These are phyloP conservation scores for Oryza punctata DNA, from an alignment of 176 grass and related monocot genomes.

Conservation along the genomic window DNA sequence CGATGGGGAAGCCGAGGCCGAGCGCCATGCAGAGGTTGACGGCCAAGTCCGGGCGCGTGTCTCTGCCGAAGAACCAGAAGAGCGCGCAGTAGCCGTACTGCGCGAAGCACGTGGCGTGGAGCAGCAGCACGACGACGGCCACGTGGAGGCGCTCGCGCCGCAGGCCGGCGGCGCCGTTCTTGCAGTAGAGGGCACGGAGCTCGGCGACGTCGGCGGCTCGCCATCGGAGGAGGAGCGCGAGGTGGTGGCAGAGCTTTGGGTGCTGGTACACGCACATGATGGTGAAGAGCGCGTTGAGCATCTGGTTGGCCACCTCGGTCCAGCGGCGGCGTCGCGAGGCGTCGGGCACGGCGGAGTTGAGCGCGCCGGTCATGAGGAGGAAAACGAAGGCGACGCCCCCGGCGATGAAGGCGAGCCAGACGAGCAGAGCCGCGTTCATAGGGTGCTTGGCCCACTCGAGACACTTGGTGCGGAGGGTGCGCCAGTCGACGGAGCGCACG, in stretches of 20 bases:
- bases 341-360: constrained; percentile 58
- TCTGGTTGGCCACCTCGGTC: constrained; percentile 69
- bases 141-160: constrained; percentile 53
- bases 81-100: constrained; percentile 66
- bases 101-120: constrained; percentile 64
- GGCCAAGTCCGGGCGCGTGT: constrained; percentile 53
- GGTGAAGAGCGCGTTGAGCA: constrained; percentile 82
- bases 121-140: constrained; percentile 42
- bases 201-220: constrained; percentile 32
- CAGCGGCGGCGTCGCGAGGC: constrained; percentile 45
- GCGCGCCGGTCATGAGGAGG: constrained; percentile 69
- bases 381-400: constrained; percentile 27
- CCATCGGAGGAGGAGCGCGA: constrained; percentile 52
- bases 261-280: constrained; percentile 87
- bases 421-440: constrained; percentile 56
- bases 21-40: constrained; percentile 60
- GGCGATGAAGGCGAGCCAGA: constrained; percentile 42
- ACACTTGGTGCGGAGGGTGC: constrained; percentile 25
- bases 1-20: constrained; percentile 45
- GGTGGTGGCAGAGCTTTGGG: constrained; percentile 65
- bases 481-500: constrained; percentile 55
- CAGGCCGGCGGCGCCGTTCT: constrained; percentile 19
- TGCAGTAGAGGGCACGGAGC: constrained; percentile 61
- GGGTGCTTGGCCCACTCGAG: constrained; percentile 52
- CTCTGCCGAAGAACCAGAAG: constrained; percentile 55